Percentiles rank a stretch among this genome's conserved stretches.
Evolutionary conservation across 495 filamentous ascomycete genomes (phyloP).

Genomic region (Aspergillus nanangensis): DNA sequence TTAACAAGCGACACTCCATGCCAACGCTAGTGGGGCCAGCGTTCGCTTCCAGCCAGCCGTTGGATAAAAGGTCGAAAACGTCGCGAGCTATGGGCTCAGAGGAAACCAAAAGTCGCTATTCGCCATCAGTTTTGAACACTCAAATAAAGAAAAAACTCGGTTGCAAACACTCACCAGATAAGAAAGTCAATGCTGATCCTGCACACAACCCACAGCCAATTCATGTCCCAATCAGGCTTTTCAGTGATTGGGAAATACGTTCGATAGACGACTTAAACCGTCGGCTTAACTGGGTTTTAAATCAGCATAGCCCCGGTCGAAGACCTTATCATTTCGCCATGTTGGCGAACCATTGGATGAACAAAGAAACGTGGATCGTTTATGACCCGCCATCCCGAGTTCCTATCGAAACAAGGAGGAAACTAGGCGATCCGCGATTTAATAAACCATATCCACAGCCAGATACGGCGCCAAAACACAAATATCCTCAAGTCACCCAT

Average conservation of each 20-base stretch:
- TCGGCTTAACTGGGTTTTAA: slow-evolving; percentile 34
- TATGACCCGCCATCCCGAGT: slow-evolving; percentile 35
- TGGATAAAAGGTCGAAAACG: too few relatives aligned
- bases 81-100: too few relatives aligned
- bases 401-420: slow-evolving; percentile 26
- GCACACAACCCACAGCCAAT: not conserved
- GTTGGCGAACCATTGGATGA: slow-evolving; percentile 43
- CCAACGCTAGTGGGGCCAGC: too few relatives aligned
- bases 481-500: slow-evolving; percentile 18
- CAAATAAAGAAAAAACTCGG: too few relatives aligned
- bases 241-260: slow-evolving; percentile 35
- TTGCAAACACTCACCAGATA: not conserved
- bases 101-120: too few relatives aligned
- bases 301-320: slow-evolving; percentile 35
- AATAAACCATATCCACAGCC: slow-evolving; percentile 27
- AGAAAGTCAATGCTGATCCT: not conserved
- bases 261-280: slow-evolving; percentile 33
- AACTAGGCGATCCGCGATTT: slow-evolving; percentile 34
- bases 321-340: slow-evolving; percentile 39
- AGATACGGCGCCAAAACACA: slow-evolving; percentile 14
- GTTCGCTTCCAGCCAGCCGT: too few relatives aligned
- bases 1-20: too few relatives aligned
- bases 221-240: slow-evolving; percentile 1
- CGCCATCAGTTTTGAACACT: too few relatives aligned
- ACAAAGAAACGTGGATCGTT: slow-evolving; percentile 36